Conservation (phyloP, 192 early-diverging fungal species). For the Entomortierella lignicola region DNA sequence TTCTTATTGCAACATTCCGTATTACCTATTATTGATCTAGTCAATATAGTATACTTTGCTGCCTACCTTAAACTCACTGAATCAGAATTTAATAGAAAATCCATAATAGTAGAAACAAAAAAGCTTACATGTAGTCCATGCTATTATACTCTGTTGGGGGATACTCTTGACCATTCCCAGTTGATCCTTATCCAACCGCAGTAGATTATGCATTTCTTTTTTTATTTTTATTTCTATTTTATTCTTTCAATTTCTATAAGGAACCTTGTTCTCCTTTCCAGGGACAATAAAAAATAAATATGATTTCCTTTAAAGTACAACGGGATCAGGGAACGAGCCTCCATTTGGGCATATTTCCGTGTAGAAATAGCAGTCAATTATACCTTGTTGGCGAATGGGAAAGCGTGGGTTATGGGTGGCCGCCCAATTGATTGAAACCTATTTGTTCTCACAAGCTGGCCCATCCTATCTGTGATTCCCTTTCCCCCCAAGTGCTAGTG, state of each 20-base stretch:
- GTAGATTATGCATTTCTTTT: not conserved
- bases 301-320: constrained; percentile 12
- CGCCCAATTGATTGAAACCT: not conserved
- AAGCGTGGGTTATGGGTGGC: not conserved
- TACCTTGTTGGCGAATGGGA: constrained; percentile 8
- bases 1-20: not conserved
- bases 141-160: no score
- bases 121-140: no score
- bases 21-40: no score
- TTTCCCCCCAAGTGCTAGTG: not conserved
- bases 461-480: not conserved
- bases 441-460: not conserved
- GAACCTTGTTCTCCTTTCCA: not conserved
- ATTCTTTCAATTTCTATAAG: not conserved
- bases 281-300: not conserved
- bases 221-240: not conserved
- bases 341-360: constrained; percentile 27
- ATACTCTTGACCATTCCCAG: no score
- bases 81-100: no score
- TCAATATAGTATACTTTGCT: no score
- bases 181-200: no score
- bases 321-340: not conserved
- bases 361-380: not conserved
- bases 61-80: no score
- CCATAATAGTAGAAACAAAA: no score